Percentiles rank a stretch among this genome's conserved stretches.
phyloP scores from a whole-genome alignment of 495 filamentous ascomycete genomes.

The Aspergillus taichungensis region DNA sequence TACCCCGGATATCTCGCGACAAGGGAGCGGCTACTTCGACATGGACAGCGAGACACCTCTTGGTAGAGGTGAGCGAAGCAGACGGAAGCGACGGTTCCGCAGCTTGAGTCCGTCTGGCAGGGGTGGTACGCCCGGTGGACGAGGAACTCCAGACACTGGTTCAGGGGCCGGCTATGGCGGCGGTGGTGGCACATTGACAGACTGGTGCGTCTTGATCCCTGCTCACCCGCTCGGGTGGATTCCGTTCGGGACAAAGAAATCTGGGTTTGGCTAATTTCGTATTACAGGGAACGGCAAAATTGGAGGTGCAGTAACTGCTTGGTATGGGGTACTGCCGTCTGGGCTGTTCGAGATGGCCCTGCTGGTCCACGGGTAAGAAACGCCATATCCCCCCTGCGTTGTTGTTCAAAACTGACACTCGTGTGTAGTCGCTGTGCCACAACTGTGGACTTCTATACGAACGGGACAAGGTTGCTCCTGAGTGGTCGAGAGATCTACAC shows the following conservation, averaged over 20 bases:
- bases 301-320: slow-evolving; percentile 91
- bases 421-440: slow-evolving; percentile 71
- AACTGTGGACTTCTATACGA: slow-evolving; percentile 90
- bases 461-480: slow-evolving; percentile 73
- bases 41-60: slow-evolving; percentile 56
- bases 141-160: slow-evolving; percentile 67
- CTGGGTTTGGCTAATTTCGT: no score
- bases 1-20: slow-evolving; percentile 51
- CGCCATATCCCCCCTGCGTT: not conserved
- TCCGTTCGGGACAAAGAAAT: no score
- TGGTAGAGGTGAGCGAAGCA: slow-evolving; percentile 80
- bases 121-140: slow-evolving; percentile 58
- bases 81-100: slow-evolving; percentile 88
- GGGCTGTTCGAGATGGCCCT: slow-evolving; percentile 91
- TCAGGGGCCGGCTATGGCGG: slow-evolving; percentile 55
- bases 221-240: not conserved
- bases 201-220: slow-evolving; percentile 40
- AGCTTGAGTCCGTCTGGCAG: slow-evolving; percentile 70
- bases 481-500: slow-evolving; percentile 76
- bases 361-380: slow-evolving; percentile 67
- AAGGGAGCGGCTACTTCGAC: slow-evolving; percentile 51
- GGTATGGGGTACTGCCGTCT: slow-evolving; percentile 82
- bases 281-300: slow-evolving; percentile 57
- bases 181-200: slow-evolving; percentile 61
- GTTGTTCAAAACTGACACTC: slow-evolving; percentile 6